Evolutionary conservation across 2,329 filamentous ascomycete species (phyloP).

Genomic region (Calonectria ilicicola): DNA sequence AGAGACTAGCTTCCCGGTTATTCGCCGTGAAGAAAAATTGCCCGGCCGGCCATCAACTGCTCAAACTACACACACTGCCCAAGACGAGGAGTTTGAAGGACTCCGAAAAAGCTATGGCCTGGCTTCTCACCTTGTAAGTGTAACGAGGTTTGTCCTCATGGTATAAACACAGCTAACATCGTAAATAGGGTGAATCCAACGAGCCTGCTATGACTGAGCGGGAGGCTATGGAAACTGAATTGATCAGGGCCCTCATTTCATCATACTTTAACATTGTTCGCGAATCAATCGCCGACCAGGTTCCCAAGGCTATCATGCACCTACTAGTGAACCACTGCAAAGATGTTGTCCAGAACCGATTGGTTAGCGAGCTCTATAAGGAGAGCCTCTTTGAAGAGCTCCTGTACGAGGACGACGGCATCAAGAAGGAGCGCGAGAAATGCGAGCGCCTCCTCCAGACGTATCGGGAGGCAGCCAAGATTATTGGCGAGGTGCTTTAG

Average conservation of each 20-base stretch:
- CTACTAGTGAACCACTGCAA: conserved; percentile 98
- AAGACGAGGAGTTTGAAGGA: conserved; percentile 58
- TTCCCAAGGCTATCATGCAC: conserved; percentile 99
- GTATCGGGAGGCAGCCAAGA: conserved; percentile 97
- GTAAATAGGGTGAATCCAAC: conserved; percentile 65
- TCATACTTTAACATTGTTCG: conserved; percentile 99
- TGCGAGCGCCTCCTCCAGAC: conserved; percentile 96
- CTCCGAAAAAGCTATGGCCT: conserved; percentile 52
- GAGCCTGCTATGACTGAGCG: conserved; percentile 94
- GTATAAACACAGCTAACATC: conserved; percentile 33
- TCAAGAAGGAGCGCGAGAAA: conserved; percentile 98
- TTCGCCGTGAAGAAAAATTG: conserved; percentile 76
- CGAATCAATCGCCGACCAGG: conserved; percentile 98
- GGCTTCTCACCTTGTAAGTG: conserved; percentile 71
- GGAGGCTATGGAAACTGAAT: conserved; percentile 96
- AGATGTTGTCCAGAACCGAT: conserved; percentile 95
- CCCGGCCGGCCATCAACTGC: conserved; percentile 62
- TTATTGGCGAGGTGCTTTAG: conserved; percentile 95
- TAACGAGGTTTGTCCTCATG: conserved; percentile 23
- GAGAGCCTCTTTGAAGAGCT: conserved; percentile 92
- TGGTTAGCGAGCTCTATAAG: conserved; percentile 96
- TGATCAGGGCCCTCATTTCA: conserved; percentile 95
- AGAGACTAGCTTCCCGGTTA: conserved; percentile 86
- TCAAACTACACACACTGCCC: conserved; percentile 24
- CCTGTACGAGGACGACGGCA: conserved; percentile 95